phyloP scores from a whole-genome alignment of 768 basidiomycete species.

The Mycena haematopus region DNA sequence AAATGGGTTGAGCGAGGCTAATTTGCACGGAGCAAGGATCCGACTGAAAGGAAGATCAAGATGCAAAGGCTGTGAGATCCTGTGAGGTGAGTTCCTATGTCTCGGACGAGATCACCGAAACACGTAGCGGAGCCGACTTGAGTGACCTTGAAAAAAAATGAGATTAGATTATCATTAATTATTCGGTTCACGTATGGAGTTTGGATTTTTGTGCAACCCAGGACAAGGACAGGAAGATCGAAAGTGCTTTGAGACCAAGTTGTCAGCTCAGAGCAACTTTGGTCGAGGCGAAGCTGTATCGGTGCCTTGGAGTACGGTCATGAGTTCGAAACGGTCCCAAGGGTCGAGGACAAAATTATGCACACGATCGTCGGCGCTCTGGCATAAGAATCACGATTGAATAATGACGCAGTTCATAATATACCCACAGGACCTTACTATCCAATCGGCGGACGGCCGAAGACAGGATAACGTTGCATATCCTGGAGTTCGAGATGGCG shows the following conservation, averaged over 20 bases:
- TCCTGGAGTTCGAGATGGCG: not conserved
- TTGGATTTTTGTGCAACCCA: no score
- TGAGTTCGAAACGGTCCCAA: not conserved
- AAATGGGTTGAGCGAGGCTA: not conserved
- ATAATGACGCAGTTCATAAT: no score
- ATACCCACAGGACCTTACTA: not conserved
- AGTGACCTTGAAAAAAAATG: not conserved
- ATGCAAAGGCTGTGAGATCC: not conserved
- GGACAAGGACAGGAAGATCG: no score
- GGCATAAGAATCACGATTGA: not conserved
- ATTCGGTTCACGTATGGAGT: no score
- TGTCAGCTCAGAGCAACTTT: not conserved
- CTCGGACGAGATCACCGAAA: not conserved
- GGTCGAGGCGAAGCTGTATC: not conserved
- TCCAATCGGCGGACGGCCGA: not conserved
- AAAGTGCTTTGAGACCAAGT: not conserved
- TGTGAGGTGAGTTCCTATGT: no score
- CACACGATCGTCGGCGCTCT: not conserved
- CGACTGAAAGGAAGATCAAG: not conserved
- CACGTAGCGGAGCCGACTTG: not conserved
- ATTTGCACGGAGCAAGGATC: slow-evolving; percentile 5
- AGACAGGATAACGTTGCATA: no score
- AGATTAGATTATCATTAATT: not conserved
- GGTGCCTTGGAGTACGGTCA: slow-evolving; percentile 1
- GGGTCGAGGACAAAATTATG: not conserved